Percentiles rank a stretch among this genome's conserved stretches.
These are phyloP conservation scores for Aspergillus sp. DNA, from an alignment of 2,329 filamentous ascomycete species.

Conservation along the genomic window DNA sequence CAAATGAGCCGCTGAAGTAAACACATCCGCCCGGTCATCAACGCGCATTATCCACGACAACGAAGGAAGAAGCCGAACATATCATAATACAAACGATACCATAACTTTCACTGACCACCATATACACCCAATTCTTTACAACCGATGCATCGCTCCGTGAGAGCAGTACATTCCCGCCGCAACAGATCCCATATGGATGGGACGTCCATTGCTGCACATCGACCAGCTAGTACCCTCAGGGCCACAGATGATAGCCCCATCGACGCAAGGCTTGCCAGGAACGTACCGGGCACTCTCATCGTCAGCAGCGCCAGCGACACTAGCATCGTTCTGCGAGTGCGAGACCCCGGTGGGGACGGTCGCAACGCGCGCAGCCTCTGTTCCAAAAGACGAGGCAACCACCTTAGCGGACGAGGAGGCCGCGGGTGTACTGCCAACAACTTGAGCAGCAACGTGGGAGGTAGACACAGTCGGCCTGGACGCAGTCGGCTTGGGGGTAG, in stretches of 20 bases:
- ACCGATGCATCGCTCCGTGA: conserved; percentile 27
- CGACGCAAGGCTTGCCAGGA: conserved; percentile 21
- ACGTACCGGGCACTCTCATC: conserved; percentile 12
- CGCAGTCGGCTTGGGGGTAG: no score
- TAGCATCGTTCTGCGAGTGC: neutral
- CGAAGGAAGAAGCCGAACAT: no score
- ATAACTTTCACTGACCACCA: no score
- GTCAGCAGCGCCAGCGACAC: neutral
- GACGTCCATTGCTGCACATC: conserved; percentile 34
- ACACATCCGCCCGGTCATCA: no score
- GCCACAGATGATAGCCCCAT: conserved; percentile 38
- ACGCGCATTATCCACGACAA: no score
- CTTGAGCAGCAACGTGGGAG: neutral
- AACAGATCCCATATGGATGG: conserved; percentile 42
- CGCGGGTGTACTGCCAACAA: neutral
- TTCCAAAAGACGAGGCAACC: conserved; percentile 21
- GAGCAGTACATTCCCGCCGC: conserved; percentile 40
- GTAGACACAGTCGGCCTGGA: neutral
- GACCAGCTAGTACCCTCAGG: conserved; percentile 36
- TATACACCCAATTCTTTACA: neutral
- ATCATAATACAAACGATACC: no score
- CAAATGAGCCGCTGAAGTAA: no score
- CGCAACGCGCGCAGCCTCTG: neutral
- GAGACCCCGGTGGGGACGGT: neutral
- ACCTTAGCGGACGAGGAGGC: conserved; percentile 13